phyloP scores from a whole-genome alignment of 1,139 yeast genomes.

The Hemisphaericaspora xylofermentans region DNA sequence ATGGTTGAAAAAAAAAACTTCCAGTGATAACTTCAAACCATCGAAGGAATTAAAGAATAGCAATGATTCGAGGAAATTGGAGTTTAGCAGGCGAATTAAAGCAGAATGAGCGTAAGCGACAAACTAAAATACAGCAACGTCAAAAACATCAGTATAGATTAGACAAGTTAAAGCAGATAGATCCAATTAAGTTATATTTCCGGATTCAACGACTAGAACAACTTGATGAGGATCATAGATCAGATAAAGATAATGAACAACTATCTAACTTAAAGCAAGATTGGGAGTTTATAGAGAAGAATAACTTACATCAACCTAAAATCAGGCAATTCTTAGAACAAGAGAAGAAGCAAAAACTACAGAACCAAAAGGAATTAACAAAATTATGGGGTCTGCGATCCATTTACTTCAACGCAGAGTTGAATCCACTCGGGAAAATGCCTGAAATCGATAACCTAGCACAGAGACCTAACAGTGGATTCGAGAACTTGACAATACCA shows the following conservation, averaged over 20 bases:
- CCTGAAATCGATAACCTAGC: conserved; percentile 21
- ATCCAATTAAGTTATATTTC: conserved; percentile 35
- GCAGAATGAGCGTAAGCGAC: conserved; percentile 38
- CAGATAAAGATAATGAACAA: conserved; percentile 23
- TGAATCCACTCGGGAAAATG: conserved; percentile 47
- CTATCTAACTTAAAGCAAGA: conserved; percentile 32
- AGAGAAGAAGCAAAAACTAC: conserved; percentile 17
- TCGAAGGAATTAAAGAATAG: not conserved
- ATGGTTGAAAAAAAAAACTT: not conserved
- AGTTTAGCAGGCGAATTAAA: conserved; percentile 43
- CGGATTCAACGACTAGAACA: conserved; percentile 29
- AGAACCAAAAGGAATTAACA: conserved; percentile 19
- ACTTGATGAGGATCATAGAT: conserved; percentile 10
- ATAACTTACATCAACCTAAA: conserved; percentile 33
- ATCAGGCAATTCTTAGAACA: conserved; percentile 23
- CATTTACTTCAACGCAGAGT: conserved; percentile 45
- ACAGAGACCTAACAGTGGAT: conserved; percentile 4
- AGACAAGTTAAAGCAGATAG: conserved; percentile 27
- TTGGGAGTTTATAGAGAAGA: conserved; percentile 40
- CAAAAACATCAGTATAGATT: conserved; percentile 34
- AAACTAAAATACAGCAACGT: conserved; percentile 36
- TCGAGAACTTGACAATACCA: conserved; percentile 31
- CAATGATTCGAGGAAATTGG: conserved; percentile 45
- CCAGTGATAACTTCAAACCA: not conserved
- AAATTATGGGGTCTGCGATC: conserved; percentile 41